Evolutionary conservation across 2,329 filamentous ascomycete genomes (phyloP), one percentile per base, ranked within the genome.

Genomic region (Truncatella angustata): DNA sequence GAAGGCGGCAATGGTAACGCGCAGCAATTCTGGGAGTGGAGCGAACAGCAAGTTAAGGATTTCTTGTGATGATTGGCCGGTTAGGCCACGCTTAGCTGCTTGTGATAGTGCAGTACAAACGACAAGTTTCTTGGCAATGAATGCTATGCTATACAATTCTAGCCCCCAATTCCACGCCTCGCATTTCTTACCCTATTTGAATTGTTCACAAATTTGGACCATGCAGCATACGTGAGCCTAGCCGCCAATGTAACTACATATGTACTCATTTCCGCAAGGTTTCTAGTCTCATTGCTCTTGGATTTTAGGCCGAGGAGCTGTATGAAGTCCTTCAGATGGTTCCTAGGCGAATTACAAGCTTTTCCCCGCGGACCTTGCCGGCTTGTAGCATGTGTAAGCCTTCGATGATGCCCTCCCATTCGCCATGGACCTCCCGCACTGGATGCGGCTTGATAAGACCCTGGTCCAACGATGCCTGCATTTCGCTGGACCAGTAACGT

Each of bases 21-120:
- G 26, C 20, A 23, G 7, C 28, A 49, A 30, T 49, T 49, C 16
- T 49, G 45, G 45, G 45, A 49, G 20, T 49, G 45, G 45, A 36
- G n/a, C n/a, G 45, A 49, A 26, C 23, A 49, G n/a, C 45, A 49
- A 39, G 34, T 49, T 20, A 49, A 47, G 16, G 20, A 32, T 10
- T 47, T 24, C 16, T n/a, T 47, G 10, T 35, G 16, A 47, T 26
- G 21, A 26, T 28, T 20, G 10, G n/a, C n/a, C 36, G 36, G 36
- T 18, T 18, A 7, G n/a, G 36, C 36, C 36, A 39, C 36, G n/a
- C 10, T 39, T 20, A 20, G 36, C n/a, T 39, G n/a, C n/a, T n/a
- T n/a, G n/a, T n/a, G n/a, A n/a, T n/a, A n/a, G n/a, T n/a, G n/a
- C n/a, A n/a, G n/a, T n/a, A n/a, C n/a, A n/a, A n/a, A n/a, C n/a